These are phyloP conservation scores for Phalaenopsis aphrodite DNA, from an alignment of 106 monocot species.

Conservation along the genomic window DNA sequence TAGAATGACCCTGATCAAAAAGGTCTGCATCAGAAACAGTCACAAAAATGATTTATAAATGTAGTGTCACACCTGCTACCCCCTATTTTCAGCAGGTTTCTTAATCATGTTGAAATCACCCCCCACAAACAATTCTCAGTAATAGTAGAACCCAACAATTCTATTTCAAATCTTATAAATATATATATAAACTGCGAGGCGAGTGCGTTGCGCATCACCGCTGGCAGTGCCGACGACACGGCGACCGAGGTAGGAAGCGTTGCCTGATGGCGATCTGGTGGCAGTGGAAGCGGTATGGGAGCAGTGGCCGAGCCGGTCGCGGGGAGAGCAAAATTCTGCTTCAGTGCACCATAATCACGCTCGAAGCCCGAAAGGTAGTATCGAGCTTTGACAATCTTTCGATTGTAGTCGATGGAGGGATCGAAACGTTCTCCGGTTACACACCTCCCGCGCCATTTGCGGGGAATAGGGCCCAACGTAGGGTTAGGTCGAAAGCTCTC, in stretches of 20 bases:
- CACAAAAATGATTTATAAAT: too few relatives aligned
- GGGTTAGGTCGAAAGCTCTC: conserved; percentile 42
- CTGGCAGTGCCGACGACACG: conserved; percentile 40
- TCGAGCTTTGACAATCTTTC: conserved; percentile 63
- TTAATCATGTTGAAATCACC: too few relatives aligned
- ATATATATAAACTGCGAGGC: conserved; percentile 74
- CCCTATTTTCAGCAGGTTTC: too few relatives aligned
- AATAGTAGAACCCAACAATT: too few relatives aligned
- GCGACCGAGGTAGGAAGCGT: conserved; percentile 36
- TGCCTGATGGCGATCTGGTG: conserved; percentile 11
- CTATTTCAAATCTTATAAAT: too few relatives aligned
- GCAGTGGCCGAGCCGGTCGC: conserved; percentile 71
- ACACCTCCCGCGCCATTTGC: conserved; percentile 49
- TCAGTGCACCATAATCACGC: conserved; percentile 25
- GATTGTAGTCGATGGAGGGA: conserved; percentile 45
- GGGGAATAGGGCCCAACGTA: conserved; percentile 24
- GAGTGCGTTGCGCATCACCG: conserved; percentile 45
- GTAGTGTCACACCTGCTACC: too few relatives aligned
- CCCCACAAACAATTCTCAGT: too few relatives aligned
- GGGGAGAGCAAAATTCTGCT: conserved; percentile 49
- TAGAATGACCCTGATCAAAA: too few relatives aligned
- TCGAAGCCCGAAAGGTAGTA: conserved; percentile 58
- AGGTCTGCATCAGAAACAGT: too few relatives aligned
- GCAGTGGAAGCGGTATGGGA: conserved; percentile 70
- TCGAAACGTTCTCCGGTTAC: conserved; percentile 36